Evolutionary conservation across 257 asterid species (phyloP), one percentile per base, ranked within the genome.

Genomic region (Cinchona pubescens): DNA sequence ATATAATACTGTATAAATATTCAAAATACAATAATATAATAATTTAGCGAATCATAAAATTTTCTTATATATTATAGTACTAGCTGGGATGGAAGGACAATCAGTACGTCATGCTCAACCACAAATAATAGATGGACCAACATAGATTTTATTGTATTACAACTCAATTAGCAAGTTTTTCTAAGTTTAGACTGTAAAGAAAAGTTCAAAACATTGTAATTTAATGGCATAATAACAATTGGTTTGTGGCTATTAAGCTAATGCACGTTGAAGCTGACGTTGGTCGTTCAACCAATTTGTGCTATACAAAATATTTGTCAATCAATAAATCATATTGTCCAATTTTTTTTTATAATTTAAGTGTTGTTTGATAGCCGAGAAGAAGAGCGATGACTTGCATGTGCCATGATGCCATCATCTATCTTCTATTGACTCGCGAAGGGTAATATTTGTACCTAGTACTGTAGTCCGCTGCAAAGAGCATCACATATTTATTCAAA

Each of bases 241-340:
- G 29, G 58, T 48, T 55, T 37, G 74, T 35, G 35, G 53, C 14
- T 37, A 11, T 35, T 34, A 23, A 25, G 35, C 34, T 60, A 29
- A 23, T 19, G n/a, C 40, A 74, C 71, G 48, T 37, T 73, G 23
- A 23, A 46, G 43, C 42, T 74, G 71, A 23, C 27, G 78, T 23
- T 4, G 27, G 71, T 32, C 23, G n/a, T 49, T 63, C 78, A 53
- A 74, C 29, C 51, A 63, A 62, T 32, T 63, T 74, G 72, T 63
- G 72, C 65, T 63, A 59, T 49, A 27, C 7, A 19, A n/a, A n/a
- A n/a, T n/a, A n/a, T n/a, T n/a, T n/a, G n/a, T n/a, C n/a, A n/a
- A n/a, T n/a, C n/a, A n/a, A n/a, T n/a, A n/a, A n/a, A n/a, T n/a
- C n/a, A n/a, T n/a, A n/a, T n/a, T n/a, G n/a, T n/a, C n/a, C n/a